Conservation (phyloP, 257 asterid genomes). For the Orobanche coerulescens region DNA sequence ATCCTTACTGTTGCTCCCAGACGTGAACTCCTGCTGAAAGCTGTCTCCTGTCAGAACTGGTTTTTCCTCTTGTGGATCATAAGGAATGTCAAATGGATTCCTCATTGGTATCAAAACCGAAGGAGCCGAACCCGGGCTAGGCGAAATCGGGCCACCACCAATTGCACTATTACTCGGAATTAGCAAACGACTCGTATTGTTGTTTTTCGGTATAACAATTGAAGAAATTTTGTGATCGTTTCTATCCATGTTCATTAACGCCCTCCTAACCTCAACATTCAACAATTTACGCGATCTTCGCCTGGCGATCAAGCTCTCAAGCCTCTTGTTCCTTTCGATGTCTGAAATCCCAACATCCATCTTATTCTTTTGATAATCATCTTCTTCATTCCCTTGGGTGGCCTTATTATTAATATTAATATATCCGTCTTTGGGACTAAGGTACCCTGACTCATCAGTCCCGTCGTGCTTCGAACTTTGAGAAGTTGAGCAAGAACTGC, state of each 20-base stretch:
- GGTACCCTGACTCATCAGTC: background rate
- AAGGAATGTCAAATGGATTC: constrained; percentile 85
- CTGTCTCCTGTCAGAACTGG: constrained; percentile 71
- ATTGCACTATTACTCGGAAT: background rate
- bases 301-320: constrained; percentile 81
- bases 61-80: constrained; percentile 83
- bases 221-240: constrained; percentile 33
- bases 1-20: constrained; percentile 30
- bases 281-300: constrained; percentile 53
- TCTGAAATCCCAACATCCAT: constrained; percentile 57
- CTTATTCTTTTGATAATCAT: constrained; percentile 40
- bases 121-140: constrained; percentile 81
- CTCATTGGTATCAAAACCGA: constrained; percentile 50
- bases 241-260: constrained; percentile 38
- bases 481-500: constrained; percentile 12
- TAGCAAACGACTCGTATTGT: background rate
- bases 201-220: constrained; percentile 37
- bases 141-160: constrained; percentile 25
- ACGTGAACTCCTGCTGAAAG: constrained; percentile 57
- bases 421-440: no score
- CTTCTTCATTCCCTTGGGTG: constrained; percentile 18
- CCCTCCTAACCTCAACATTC: constrained; percentile 38
- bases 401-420: no score
- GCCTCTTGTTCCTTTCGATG: constrained; percentile 56
- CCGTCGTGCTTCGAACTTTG: background rate